Evolutionary conservation across 768 basidiomycete species (phyloP).

Genomic region (Pholiota conissans): DNA sequence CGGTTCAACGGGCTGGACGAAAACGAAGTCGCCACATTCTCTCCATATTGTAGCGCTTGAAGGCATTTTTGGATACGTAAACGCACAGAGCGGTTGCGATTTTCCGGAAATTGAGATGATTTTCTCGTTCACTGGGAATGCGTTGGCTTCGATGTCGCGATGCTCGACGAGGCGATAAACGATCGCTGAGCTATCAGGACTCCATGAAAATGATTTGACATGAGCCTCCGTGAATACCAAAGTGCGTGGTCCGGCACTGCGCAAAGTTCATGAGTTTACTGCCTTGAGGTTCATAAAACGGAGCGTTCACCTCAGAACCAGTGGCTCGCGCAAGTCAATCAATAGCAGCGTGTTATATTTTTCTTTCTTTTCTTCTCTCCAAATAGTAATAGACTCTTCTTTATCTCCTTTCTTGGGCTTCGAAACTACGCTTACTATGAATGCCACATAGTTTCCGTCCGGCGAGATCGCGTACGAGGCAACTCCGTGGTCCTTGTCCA

Average conservation of each 20-base stretch:
- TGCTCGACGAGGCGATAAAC: conserved; percentile 8
- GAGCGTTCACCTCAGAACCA: background rate
- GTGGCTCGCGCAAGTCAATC: conserved; percentile 1
- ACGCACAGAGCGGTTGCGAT: background rate
- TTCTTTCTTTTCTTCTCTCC: conserved; percentile 9
- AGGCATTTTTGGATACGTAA: conserved; percentile 1
- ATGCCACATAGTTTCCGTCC: conserved; percentile 7
- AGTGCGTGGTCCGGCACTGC: background rate
- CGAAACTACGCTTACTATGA: conserved; percentile 2
- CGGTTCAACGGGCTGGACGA: conserved; percentile 4
- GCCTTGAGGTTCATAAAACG: background rate
- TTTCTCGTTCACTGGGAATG: background rate
- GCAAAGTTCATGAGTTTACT: background rate
- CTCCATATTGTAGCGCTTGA: conserved; percentile 8
- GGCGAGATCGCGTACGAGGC: conserved; percentile 9
- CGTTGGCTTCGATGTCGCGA: conserved; percentile 1
- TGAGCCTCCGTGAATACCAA: conserved; percentile 1
- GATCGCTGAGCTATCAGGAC: conserved; percentile 10
- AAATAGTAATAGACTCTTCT: conserved; percentile 8
- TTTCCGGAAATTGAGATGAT: background rate
- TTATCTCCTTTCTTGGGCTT: conserved; percentile 12
- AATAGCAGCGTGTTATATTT: conserved; percentile 6
- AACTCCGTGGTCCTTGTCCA: conserved; percentile 6
- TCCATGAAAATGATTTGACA: conserved; percentile 10
- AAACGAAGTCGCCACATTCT: conserved; percentile 1